Conservation (phyloP, 129 eudicot genomes). For the Artemisia argyi region DNA sequence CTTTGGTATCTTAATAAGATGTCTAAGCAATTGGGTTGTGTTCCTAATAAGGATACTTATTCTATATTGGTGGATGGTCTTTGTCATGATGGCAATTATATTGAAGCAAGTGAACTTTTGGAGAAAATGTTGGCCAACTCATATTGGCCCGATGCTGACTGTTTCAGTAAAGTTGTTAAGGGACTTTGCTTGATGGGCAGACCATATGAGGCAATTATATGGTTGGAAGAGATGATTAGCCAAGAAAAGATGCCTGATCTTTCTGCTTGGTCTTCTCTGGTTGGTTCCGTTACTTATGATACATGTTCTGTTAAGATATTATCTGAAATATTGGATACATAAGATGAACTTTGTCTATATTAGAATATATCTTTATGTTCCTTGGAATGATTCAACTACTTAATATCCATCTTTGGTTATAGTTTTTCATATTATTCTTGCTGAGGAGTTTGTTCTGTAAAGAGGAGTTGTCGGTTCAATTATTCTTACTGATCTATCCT, state of each 20-base stretch:
- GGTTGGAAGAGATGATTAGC: slow-evolving; percentile 91
- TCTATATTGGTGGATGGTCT: slow-evolving; percentile 59
- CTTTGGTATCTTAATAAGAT: slow-evolving; percentile 53
- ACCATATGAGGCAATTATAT: slow-evolving; percentile 69
- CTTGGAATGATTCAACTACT: too few species aligned
- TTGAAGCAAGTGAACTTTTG: slow-evolving; percentile 71
- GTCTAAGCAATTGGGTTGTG: slow-evolving; percentile 57
- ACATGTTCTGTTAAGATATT: slow-evolving; percentile 16
- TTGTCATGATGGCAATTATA: slow-evolving; percentile 56
- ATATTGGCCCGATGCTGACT: slow-evolving; percentile 50
- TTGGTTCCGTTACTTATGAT: slow-evolving; percentile 43
- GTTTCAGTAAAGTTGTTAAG: slow-evolving; percentile 43
- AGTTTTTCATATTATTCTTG: too few species aligned
- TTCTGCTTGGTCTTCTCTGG: slow-evolving; percentile 54
- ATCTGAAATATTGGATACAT: slow-evolving; percentile 22
- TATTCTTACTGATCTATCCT: too few species aligned
- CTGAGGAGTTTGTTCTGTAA: too few species aligned
- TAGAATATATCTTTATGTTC: neutral
- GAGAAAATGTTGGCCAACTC: slow-evolving; percentile 67
- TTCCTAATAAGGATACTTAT: slow-evolving; percentile 67
- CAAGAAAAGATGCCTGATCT: slow-evolving; percentile 55
- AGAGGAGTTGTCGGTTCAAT: too few species aligned
- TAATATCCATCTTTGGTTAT: too few species aligned
- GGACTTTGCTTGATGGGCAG: slow-evolving; percentile 69
- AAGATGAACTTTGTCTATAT: slow-evolving; percentile 11